These are phyloP conservation scores for Gypsophila paniculata DNA, from an alignment of 179 eudicot species.

Conservation along the genomic window DNA sequence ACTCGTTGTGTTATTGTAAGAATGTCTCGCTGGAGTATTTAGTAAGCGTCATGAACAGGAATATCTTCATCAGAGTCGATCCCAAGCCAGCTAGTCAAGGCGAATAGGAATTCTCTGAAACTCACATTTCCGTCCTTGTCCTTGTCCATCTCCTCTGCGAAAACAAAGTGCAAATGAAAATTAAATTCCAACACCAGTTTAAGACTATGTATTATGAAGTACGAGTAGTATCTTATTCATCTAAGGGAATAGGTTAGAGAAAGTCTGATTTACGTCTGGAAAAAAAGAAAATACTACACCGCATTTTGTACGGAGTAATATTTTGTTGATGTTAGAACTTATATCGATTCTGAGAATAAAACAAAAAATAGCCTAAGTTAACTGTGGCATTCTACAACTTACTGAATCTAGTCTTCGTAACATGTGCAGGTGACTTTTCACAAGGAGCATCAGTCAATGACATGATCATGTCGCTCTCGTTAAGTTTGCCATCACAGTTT, in stretches of 20 bases:
- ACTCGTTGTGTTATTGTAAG: background rate
- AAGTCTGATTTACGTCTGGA: background rate
- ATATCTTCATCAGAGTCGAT: conserved; percentile 31
- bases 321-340: too few relatives aligned
- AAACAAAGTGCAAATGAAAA: background rate
- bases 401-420: conserved; percentile 51
- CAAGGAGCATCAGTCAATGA: conserved; percentile 47
- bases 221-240: too few relatives aligned
- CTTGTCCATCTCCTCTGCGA: conserved; percentile 77
- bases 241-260: background rate
- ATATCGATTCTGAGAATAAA: background rate
- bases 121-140: conserved; percentile 62
- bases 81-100: conserved; percentile 57
- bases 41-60: background rate
- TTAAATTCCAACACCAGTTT: too few relatives aligned
- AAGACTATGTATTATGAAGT: too few relatives aligned
- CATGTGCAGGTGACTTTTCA: conserved; percentile 53
- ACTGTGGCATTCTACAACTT: conserved; percentile 9
- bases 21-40: background rate
- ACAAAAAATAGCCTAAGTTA: background rate
- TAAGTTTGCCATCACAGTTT: conserved; percentile 64
- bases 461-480: conserved; percentile 50
- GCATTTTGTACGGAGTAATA: too few relatives aligned
- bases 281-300: too few relatives aligned
- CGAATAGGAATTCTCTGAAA: conserved; percentile 59